phyloP scores from a whole-genome alignment of 1,284 basidiomycete species.

The Leccinum colubrinum region DNA sequence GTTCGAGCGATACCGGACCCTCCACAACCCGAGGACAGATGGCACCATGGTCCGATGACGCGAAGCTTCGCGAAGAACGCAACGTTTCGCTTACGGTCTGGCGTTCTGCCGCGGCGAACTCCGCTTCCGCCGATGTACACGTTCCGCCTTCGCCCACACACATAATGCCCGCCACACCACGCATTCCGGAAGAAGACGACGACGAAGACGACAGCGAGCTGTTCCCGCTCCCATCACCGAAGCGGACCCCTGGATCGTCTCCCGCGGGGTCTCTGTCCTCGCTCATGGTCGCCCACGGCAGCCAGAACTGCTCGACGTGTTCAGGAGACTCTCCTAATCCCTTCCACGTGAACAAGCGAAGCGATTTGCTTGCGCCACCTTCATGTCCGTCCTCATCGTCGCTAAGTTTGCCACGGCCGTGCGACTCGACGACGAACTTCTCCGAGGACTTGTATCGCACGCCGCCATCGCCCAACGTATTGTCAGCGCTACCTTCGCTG shows the following conservation, averaged over 20 bases:
- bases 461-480: slow-evolving; percentile 24
- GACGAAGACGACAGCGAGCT: slow-evolving; percentile 52
- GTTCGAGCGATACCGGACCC: slow-evolving; percentile 33
- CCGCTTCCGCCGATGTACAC: not conserved
- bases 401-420: slow-evolving; percentile 21
- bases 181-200: slow-evolving; percentile 40
- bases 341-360: slow-evolving; percentile 3
- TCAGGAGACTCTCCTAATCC: slow-evolving; percentile 15
- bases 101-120: not conserved
- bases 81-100: not conserved
- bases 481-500: slow-evolving; percentile 24
- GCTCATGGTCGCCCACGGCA: slow-evolving; percentile 8
- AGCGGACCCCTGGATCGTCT: slow-evolving; percentile 41
- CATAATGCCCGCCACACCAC: slow-evolving; percentile 11
- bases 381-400: slow-evolving; percentile 25
- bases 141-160: slow-evolving; percentile 14
- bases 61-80: slow-evolving; percentile 1
- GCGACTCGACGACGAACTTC: slow-evolving; percentile 13
- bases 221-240: slow-evolving; percentile 55
- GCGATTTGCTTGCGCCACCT: slow-evolving; percentile 21
- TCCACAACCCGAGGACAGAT: not conserved
- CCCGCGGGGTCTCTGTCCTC: slow-evolving; percentile 29
- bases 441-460: slow-evolving; percentile 5
- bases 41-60: slow-evolving; percentile 16
- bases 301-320: slow-evolving; percentile 15